Conservation (phyloP, 2,329 filamentous ascomycete species). For the Phoma sp. region DNA sequence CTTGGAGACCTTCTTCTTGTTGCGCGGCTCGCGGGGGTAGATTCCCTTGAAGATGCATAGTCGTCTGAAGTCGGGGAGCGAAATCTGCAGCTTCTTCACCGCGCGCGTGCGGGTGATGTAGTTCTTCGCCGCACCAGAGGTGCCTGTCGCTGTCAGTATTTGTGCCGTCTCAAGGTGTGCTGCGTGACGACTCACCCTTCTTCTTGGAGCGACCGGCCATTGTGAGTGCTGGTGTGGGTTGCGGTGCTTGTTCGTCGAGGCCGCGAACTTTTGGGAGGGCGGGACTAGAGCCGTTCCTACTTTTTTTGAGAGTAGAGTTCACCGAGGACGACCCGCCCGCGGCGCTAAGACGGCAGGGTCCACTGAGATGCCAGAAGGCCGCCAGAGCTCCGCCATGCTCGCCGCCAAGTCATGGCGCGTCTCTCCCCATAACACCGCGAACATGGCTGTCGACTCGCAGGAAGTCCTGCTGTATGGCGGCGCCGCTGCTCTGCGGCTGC, state of each 20-base stretch:
- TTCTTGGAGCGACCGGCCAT: conserved; percentile 50
- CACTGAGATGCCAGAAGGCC: conserved; percentile 7
- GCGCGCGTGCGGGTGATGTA: conserved; percentile 97
- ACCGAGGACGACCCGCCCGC: conserved; percentile 27
- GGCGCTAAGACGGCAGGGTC: conserved; percentile 22
- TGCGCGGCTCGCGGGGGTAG: conserved; percentile 95
- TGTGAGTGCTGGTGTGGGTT: conserved; percentile 13
- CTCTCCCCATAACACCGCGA: conserved; percentile 7
- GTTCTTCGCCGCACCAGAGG: conserved; percentile 93
- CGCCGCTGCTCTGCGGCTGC: conserved; percentile 78
- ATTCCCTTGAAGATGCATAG: conserved; percentile 99
- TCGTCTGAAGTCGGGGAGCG: conserved; percentile 94
- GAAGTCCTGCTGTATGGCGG: conserved; percentile 73
- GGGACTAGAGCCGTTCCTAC: conserved; percentile 15
- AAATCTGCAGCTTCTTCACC: conserved; percentile 96
- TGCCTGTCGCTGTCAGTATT: conserved; percentile 58
- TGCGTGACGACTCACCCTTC: conserved; percentile 65
- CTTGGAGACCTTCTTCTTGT: conserved; percentile 95
- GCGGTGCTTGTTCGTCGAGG: conserved; percentile 8
- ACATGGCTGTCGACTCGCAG: conserved; percentile 61
- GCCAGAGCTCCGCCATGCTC: conserved; percentile 7
- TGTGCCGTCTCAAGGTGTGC: background rate
- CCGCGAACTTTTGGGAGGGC: conserved; percentile 15
- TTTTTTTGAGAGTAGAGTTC: conserved; percentile 19
- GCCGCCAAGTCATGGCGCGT: conserved; percentile 20